Percentiles rank a stretch among this genome's conserved stretches.
phyloP scores from a whole-genome alignment of 345 rosid genomes.

The Melaleuca quinquenervia region DNA sequence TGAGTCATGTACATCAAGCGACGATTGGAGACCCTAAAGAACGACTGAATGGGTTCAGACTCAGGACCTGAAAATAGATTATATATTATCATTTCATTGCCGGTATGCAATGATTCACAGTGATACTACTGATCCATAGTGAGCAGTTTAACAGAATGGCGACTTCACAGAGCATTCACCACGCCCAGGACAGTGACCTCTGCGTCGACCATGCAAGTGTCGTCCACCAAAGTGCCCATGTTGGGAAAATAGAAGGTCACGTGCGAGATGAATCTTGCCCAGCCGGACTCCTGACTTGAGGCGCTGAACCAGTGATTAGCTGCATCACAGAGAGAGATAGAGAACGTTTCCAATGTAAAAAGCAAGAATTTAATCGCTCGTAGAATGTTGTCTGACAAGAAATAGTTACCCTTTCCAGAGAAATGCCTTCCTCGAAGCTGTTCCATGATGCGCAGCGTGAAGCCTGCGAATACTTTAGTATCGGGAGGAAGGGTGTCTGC shows the following conservation, averaged over 20 bases:
- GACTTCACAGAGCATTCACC: slow-evolving; percentile 1
- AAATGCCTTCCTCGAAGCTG: slow-evolving; percentile 15
- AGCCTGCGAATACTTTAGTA: slow-evolving; percentile 18
- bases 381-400: background rate
- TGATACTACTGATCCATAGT: background rate
- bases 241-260: background rate
- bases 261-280: slow-evolving; percentile 15
- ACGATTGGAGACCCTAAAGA: background rate
- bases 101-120: background rate
- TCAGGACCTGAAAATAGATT: no score
- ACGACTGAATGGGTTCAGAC: no score
- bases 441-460: slow-evolving; percentile 17
- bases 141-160: background rate
- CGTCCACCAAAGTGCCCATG: slow-evolving; percentile 11
- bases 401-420: slow-evolving; percentile 17
- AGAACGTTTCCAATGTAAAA: background rate
- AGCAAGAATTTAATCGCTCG: background rate
- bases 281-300: slow-evolving; percentile 10
- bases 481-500: slow-evolving; percentile 1
- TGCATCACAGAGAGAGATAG: slow-evolving; percentile 1
- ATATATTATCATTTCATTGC: background rate
- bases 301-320: slow-evolving; percentile 22
- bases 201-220: slow-evolving; percentile 21
- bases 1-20: background rate
- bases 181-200: slow-evolving; percentile 22